Evolutionary conservation across 176 grass and related monocot species (phyloP).

Genomic region (Oryza glaberrima): DNA sequence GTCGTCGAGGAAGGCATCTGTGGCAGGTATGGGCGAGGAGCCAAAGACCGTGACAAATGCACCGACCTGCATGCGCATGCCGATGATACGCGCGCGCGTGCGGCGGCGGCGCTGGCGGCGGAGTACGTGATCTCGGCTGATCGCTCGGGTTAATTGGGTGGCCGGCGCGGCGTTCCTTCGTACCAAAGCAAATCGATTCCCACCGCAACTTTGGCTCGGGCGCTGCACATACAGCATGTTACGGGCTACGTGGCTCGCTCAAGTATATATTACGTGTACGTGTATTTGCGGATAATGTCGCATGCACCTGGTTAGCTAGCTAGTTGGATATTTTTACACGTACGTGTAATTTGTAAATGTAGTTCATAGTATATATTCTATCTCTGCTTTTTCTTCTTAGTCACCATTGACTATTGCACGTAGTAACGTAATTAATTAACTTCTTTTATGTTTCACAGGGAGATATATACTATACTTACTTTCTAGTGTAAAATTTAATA

Average conservation of each 20-base stretch:
- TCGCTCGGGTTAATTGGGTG: background rate
- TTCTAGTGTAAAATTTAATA: no score
- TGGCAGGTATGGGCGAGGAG: no score
- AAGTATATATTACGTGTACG: background rate
- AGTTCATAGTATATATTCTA: no score
- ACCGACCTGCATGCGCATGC: background rate
- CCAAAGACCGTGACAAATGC: no score
- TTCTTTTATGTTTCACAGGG: no score
- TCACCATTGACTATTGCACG: no score
- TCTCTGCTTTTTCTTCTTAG: no score
- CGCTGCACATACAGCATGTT: background rate
- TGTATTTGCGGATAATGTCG: background rate
- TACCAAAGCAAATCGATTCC: constrained; percentile 17
- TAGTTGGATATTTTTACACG: no score
- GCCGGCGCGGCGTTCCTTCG: background rate
- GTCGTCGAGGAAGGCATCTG: constrained; percentile 11
- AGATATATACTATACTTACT: no score
- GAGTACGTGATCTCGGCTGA: background rate
- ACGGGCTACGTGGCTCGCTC: background rate
- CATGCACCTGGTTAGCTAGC: no score
- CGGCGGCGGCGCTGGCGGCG: background rate
- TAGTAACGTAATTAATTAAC: no score
- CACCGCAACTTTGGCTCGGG: background rate
- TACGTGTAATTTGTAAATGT: no score
- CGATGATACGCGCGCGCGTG: background rate